Evolutionary conservation across 2,329 filamentous ascomycete species (phyloP), one percentile per base, ranked within the genome.

Genomic region (Hypoxylon sp.): DNA sequence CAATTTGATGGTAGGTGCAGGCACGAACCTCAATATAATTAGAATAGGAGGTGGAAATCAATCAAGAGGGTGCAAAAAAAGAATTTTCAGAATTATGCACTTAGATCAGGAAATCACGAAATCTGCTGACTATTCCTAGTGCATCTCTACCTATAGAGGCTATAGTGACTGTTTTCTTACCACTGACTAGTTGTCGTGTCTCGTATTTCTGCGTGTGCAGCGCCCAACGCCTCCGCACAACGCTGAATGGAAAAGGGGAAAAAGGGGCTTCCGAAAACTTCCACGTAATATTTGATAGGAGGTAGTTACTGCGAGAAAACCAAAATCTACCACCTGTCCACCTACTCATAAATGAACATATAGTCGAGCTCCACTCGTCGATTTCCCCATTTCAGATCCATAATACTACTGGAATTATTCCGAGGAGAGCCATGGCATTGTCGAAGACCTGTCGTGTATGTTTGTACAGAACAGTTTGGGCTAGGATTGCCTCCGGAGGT

Each of bases 381-480:
- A n/a, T n/a, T 47, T 5, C n/a, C 1, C 4, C 6, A 47, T 20
- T 15, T 24, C 13, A 52, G 13, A 6, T 3, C 22, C 15, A 28
- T 32, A 7, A 30, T 15, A 32, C 19, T 20, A 68, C 32, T 49
- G 63, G 60, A 4, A 24, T 30, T 32, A 69, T 37, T 4, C 68
- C 65, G 17, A 69, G 50, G 11, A 64, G 19, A 26, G 32, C 13
- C 68, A 70, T 66, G 8, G 66, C 67, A 20, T 70, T 70, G 13
- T 56, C 28, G 17, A 70, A 24, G 1, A 70, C 64, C 32, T 68
- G 67, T 10, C 50, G 57, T 4, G 61, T 60, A n/a, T 51, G 22
- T 46, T 67, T 63, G 55, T 68, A 70, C 11, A 70, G 47, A 10
- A 63, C 54, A 10, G 58, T 54, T 28, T 67, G 62, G 17, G 67